Percentiles rank a stretch among this genome's conserved stretches.
phyloP scores from a whole-genome alignment of 179 eudicot species.

The Silene noctiflora region DNA sequence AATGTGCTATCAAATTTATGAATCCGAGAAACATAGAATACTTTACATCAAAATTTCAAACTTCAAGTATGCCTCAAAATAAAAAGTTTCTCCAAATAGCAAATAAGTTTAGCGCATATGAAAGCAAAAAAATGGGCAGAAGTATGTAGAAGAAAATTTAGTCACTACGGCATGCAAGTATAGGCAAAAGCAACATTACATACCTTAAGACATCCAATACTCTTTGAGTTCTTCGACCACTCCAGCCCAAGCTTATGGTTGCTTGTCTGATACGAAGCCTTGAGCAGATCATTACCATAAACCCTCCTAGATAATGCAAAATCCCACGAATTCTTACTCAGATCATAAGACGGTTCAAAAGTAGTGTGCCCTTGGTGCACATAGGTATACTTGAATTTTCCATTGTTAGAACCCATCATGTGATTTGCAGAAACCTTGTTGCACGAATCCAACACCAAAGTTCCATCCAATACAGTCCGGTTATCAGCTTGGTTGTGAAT shows the following conservation, averaged over 20 bases:
- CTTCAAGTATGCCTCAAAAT: neutral
- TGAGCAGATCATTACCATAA: constrained; percentile 56
- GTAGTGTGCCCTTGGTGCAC: constrained; percentile 51
- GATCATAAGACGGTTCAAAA: constrained; percentile 66
- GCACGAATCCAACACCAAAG: constrained; percentile 53
- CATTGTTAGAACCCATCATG: constrained; percentile 50
- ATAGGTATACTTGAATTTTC: constrained; percentile 61
- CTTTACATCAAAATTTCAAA: neutral
- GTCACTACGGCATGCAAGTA: neutral
- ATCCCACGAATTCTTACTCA: constrained; percentile 70
- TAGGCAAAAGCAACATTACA: neutral
- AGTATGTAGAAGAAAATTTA: neutral
- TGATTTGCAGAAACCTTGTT: constrained; percentile 65
- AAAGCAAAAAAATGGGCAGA: constrained; percentile 7
- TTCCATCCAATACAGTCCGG: constrained; percentile 56
- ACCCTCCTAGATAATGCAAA: constrained; percentile 60
- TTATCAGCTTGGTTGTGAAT: constrained; percentile 52
- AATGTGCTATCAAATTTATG: neutral
- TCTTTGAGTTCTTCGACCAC: constrained; percentile 56
- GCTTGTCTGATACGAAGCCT: constrained; percentile 66
- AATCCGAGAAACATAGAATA: neutral
- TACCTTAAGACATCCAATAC: constrained; percentile 69
- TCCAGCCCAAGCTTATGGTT: constrained; percentile 57
- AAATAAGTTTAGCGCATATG: neutral
- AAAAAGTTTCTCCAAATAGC: neutral